Base-by-base conservation (phyloP, 306 rosid genomes). In the Ormosia semicastrata region DNA sequence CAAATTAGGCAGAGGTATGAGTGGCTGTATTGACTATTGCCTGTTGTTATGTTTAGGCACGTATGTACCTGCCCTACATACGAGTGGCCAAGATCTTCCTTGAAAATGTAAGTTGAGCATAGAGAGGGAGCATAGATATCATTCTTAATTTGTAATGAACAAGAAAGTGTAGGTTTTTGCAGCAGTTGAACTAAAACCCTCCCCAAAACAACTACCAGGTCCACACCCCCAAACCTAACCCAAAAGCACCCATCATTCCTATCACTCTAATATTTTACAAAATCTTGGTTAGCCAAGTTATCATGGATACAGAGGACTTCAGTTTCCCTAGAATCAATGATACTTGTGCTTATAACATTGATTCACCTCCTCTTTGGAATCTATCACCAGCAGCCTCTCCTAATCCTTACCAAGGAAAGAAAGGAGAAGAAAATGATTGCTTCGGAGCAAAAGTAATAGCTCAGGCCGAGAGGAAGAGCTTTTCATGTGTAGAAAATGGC, bases 251-350 rank as follows among this genome's bases (percentile, higher is more conserved):
- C 40, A 2, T 66, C 13, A 44, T 34, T 13, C 69, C 15, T 15
- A 4, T 66, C 54, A 41, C 76, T 60, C 78, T 39, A 34, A 17
- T 13, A 39, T 72, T 49, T 66, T 33, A 57, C 57, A 65, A 12
- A 63, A 44, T 18, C 14, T 2, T 63, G 43, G 74, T 78, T 9
- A 33, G 4, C 46, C 24, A 76, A 72, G 39, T 53, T 84, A 84
- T 60, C 86, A 84, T 87, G 90, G 86, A 85, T 14, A 52, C 86
- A 76, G 90, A 81, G 64, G 90, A 84, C 34, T 87, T 87, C 82
- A 87, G 79, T 70, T 87, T 87, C 79, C 90, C 90, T 5, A 65
- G 59, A 67, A 81, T 53, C 58, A 76, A 13, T 57, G 82, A 87
- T 40, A 59, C 66, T 40, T 72, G 14, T 50, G 29, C 83, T 34